Conservation (phyloP, 768 basidiomycete species). For the Nidularia pulvinata region DNA sequence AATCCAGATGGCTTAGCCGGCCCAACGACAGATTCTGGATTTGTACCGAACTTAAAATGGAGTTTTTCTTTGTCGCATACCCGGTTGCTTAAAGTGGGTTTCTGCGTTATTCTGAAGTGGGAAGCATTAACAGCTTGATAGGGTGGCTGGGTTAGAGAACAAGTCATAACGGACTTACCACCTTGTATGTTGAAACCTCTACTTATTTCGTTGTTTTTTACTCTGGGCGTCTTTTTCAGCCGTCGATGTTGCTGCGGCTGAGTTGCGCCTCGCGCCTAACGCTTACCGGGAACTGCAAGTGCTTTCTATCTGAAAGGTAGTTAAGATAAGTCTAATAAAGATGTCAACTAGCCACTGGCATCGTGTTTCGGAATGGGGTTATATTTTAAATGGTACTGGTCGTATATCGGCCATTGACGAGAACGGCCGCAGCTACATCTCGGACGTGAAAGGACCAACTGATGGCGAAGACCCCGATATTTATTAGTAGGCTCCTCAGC, state of each 20-base stretch:
- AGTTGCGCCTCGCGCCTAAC: conserved; percentile 8
- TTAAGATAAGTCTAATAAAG: background rate
- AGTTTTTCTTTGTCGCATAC: conserved; percentile 9
- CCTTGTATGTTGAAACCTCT: conserved; percentile 5
- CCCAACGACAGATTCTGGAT: conserved; percentile 6
- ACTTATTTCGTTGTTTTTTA: background rate
- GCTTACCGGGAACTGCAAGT: conserved; percentile 11
- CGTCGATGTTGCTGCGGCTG: conserved; percentile 8
- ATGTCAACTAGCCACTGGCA: conserved; percentile 9
- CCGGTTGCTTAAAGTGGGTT: conserved; percentile 1
- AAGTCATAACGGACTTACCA: conserved; percentile 10
- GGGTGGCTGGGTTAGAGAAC: conserved; percentile 12
- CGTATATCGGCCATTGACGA: conserved; percentile 11
- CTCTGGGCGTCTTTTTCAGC: background rate
- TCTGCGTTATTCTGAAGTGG: no score
- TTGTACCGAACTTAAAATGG: conserved; percentile 9
- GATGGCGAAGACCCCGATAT: conserved; percentile 9
- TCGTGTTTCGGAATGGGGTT: conserved; percentile 13
- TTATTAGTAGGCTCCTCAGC: conserved; percentile 7
- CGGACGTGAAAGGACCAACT: conserved; percentile 8
- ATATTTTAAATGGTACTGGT: conserved; percentile 12
- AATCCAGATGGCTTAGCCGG: conserved; percentile 7
- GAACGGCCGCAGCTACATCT: conserved; percentile 9
- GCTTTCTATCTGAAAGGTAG: background rate
- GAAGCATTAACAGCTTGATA: background rate